Evolutionary conservation across 2,329 filamentous ascomycete genomes (phyloP).

Genomic region (Stagonosporopsis chrysanthemi): DNA sequence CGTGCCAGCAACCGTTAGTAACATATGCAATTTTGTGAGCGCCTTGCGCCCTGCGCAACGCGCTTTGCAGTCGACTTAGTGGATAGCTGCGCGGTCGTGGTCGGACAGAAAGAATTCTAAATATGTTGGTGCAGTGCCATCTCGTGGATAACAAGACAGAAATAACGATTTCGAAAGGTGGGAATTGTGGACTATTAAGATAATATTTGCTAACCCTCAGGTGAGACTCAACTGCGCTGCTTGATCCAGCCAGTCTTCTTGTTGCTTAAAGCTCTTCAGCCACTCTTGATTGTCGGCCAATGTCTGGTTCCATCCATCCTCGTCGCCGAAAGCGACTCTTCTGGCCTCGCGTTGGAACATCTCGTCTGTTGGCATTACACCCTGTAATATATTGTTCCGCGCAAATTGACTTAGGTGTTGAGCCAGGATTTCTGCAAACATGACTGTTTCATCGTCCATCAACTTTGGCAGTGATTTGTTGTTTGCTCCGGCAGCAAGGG

Average conservation of each 20-base stretch:
- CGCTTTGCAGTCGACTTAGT: neutral
- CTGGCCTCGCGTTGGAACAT: slow-evolving; percentile 58
- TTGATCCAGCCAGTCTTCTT: slow-evolving; percentile 11
- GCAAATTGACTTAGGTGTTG: slow-evolving; percentile 53
- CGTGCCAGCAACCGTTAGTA: neutral
- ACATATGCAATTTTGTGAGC: neutral
- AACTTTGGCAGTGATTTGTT: slow-evolving; percentile 15
- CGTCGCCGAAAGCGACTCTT: slow-evolving; percentile 53
- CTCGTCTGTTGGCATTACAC: slow-evolving; percentile 55
- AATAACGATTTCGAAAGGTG: neutral
- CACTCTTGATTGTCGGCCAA: slow-evolving; percentile 45
- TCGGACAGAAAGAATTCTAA: neutral
- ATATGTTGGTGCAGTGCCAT: neutral
- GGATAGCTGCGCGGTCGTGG: no score
- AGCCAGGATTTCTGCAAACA: slow-evolving; percentile 55
- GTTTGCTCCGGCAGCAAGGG: neutral
- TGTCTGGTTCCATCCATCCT: slow-evolving; percentile 56
- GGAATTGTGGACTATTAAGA: neutral
- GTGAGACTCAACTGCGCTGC: slow-evolving; percentile 8
- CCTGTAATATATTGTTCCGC: slow-evolving; percentile 45
- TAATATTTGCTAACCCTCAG: neutral
- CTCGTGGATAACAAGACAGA: neutral
- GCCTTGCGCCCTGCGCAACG: neutral
- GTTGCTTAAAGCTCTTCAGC: slow-evolving; percentile 41
- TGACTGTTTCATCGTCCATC: slow-evolving; percentile 36